Conservation (phyloP, 1,139 yeast species). For the Candida glucosophila region DNA sequence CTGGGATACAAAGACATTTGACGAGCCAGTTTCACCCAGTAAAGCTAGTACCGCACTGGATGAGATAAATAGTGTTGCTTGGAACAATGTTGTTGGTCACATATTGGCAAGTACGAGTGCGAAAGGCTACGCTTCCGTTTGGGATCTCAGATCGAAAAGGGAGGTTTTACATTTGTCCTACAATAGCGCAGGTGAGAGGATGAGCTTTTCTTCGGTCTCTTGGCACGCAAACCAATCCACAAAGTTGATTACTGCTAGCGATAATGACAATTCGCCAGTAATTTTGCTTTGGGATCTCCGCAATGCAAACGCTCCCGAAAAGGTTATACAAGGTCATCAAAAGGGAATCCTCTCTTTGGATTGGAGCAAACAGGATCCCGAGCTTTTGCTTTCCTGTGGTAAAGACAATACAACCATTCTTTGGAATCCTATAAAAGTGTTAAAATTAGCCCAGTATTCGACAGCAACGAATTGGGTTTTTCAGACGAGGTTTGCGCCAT, state of each 20-base stretch:
- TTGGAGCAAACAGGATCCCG: conserved; percentile 86
- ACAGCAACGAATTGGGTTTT: conserved; percentile 93
- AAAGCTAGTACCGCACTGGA: conserved; percentile 75
- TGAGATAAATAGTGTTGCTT: conserved; percentile 73
- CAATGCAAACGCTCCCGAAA: conserved; percentile 84
- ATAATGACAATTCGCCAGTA: conserved; percentile 71
- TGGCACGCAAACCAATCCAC: conserved; percentile 90
- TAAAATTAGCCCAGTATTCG: conserved; percentile 78
- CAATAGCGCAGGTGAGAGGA: conserved; percentile 45
- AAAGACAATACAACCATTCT: conserved; percentile 80
- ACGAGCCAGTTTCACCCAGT: conserved; percentile 66
- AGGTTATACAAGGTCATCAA: conserved; percentile 59
- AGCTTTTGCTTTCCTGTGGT: conserved; percentile 76
- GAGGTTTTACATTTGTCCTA: conserved; percentile 81
- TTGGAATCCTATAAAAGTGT: conserved; percentile 81
- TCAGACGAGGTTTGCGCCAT: conserved; percentile 78
- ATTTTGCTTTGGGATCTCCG: conserved; percentile 91
- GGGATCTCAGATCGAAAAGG: conserved; percentile 85
- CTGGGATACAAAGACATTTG: conserved; percentile 72
- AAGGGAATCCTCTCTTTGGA: conserved; percentile 86
- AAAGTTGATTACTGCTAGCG: conserved; percentile 79
- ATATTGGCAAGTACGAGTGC: conserved; percentile 86
- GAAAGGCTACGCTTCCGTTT: conserved; percentile 79
- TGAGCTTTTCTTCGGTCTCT: conserved; percentile 58
- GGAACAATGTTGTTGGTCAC: conserved; percentile 83